A percentile compares a stretch with the other conserved stretches of the same genome.
Evolutionary conservation across 352 stramenopile genomes (phyloP).

Genomic region (Pythium rhizo-oryzae): DNA sequence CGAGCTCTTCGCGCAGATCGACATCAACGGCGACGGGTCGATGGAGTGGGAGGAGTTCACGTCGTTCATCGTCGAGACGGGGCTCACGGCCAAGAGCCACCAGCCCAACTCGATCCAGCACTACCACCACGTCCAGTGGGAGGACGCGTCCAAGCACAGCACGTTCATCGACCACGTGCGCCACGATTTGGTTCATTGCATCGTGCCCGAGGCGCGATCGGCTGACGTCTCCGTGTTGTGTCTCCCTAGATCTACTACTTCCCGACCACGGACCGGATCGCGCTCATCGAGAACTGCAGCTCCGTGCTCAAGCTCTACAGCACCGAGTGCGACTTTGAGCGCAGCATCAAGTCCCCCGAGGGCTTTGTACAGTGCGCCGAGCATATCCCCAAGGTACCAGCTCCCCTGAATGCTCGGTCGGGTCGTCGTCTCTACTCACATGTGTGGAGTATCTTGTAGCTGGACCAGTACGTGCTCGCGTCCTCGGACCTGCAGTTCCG

Average conservation of each 20-base stretch:
- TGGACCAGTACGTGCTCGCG: slow-evolving; percentile 78
- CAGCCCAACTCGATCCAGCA: slow-evolving; percentile 88
- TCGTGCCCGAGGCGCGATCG: background rate
- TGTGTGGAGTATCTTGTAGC: slow-evolving; percentile 16
- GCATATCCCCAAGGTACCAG: slow-evolving; percentile 54
- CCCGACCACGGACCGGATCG: slow-evolving; percentile 62
- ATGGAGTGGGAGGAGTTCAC: slow-evolving; percentile 94
- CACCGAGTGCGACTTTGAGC: slow-evolving; percentile 65
- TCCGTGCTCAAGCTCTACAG: slow-evolving; percentile 86
- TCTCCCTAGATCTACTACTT: slow-evolving; percentile 82
- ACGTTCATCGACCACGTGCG: slow-evolving; percentile 74
- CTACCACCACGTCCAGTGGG: slow-evolving; percentile 78
- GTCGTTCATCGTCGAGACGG: slow-evolving; percentile 90
- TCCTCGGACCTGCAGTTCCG: slow-evolving; percentile 81
- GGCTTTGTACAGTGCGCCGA: slow-evolving; percentile 82
- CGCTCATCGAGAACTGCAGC: slow-evolving; percentile 76
- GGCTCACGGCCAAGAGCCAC: slow-evolving; percentile 78
- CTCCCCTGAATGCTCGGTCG: background rate
- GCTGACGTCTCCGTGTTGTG: background rate
- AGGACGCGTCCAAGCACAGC: slow-evolving; percentile 88
- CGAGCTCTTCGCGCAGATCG: slow-evolving; percentile 91
- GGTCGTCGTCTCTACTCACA: background rate
- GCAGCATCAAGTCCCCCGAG: slow-evolving; percentile 63
- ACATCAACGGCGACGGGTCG: slow-evolving; percentile 91
- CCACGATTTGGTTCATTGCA: background rate